Conservation (phyloP, 179 eudicot species). For the Silene vulgaris region DNA sequence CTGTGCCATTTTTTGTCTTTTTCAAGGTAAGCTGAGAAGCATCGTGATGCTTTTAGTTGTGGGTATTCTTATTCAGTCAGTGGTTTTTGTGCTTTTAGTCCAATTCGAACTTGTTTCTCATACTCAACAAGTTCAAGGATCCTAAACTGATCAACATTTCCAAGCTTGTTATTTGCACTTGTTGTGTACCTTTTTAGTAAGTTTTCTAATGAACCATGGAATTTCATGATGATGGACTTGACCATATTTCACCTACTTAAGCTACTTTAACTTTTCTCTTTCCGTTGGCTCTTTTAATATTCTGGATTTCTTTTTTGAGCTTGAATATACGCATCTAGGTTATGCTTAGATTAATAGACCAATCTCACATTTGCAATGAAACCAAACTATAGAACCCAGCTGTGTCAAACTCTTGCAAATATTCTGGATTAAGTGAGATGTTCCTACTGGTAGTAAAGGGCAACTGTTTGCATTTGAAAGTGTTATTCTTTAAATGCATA, state of each 20-base stretch:
- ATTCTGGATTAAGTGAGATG: not conserved
- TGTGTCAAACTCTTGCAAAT: not conserved
- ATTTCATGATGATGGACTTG: constrained; percentile 1
- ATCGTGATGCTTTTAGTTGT: not conserved
- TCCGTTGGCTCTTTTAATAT: not conserved
- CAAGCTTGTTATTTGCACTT: not conserved
- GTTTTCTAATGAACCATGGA: not conserved
- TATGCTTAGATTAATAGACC: not conserved
- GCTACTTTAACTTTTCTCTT: not conserved
- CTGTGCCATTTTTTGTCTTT: constrained; percentile 89
- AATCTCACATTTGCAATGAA: not conserved
- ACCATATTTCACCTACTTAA: not conserved
- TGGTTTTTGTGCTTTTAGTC: not conserved
- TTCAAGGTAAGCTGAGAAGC: constrained; percentile 47
- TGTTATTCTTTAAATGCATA: not conserved
- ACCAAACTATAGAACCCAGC: not conserved
- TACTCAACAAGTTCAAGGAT: not conserved
- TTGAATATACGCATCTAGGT: not conserved
- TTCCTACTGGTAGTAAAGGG: not conserved
- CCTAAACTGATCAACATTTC: not conserved
- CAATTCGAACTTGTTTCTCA: not conserved
- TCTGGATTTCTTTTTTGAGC: not conserved
- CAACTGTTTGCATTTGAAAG: not conserved
- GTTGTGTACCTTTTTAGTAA: not conserved
- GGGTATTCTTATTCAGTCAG: not conserved